Base-by-base conservation (phyloP, 2,329 filamentous ascomycete genomes). In the Trichoderma polysporum region DNA sequence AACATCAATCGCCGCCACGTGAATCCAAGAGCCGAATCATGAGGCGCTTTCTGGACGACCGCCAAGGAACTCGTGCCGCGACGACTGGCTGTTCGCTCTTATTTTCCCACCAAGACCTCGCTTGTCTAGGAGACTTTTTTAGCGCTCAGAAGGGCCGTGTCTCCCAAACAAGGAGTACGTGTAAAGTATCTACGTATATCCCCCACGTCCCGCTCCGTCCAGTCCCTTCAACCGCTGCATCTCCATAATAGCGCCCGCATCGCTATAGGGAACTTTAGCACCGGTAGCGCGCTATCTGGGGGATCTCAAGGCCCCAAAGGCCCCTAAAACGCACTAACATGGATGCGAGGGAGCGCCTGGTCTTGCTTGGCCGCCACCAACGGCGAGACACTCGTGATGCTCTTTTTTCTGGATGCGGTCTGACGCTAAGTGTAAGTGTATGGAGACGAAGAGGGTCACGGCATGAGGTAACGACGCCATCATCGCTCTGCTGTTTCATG, bases 311-410 rank as follows among this genome's bases (percentile, higher is more conserved):
- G 47, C 47, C 47, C 41, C 47, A 27, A 50, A 19, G 47, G 19
- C 47, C 41, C 47, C 47, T 49, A 45, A 45, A 19, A 10, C 5
- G 41, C 41, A 37, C 22, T 29, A 62, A 39, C 25, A 17, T 8
- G 17, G 25, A 45, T 25, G 19, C 7, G 19, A 56, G 27, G 12
- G 5, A 25, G 5, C 37, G 35, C 50, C 19, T 25, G 27, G 19
- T 27, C 60, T 22, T 45, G 41, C 12, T 25, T 4, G 6, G 49
- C 13, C 15, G 50, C 27, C 50, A 31, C 49, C 27, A 53, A 9
- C 47, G 47, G 25, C 59, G 47, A 27, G 22, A 39, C 29, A 50
- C 59, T 62, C 59, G 59, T 63, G 60, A 63, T 63, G 35, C 59
- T n/a, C 17, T 33, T 41, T 19, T 47, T 41, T 47, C 47, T 50